These are phyloP conservation scores for Dioscorea cayenensis DNA, from an alignment of 116 monocot genomes.

Conservation along the genomic window DNA sequence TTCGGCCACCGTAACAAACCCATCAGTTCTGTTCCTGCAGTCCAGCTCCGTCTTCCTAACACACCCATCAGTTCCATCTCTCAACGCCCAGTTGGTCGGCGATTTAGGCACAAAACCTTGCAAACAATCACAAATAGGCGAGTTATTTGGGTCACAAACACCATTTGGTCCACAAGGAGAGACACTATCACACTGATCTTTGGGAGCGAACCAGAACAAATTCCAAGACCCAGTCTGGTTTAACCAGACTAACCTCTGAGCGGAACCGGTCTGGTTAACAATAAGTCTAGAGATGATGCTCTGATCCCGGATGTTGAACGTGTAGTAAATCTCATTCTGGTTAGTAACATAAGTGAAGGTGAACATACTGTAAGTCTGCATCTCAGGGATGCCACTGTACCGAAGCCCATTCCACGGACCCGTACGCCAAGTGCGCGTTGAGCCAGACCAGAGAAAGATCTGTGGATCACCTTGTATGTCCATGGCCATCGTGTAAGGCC, in stretches of 20 bases:
- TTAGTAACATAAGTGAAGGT: background rate
- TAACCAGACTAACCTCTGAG: background rate
- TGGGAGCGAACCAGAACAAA: background rate
- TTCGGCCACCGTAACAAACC: background rate
- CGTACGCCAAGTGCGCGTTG: slow-evolving; percentile 10
- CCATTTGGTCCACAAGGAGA: slow-evolving; percentile 1
- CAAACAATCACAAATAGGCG: slow-evolving; percentile 3
- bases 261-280: background rate
- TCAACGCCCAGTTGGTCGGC: background rate
- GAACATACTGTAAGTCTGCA: background rate
- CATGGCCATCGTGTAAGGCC: background rate
- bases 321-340: background rate
- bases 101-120: slow-evolving; percentile 3
- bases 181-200: background rate
- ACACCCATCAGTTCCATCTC: background rate
- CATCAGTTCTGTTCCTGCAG: slow-evolving; percentile 7
- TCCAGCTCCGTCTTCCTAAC: background rate
- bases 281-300: background rate
- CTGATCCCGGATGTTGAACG: background rate
- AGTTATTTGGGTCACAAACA: background rate
- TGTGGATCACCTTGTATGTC: slow-evolving; percentile 24
- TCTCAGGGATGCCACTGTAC: slow-evolving; percentile 19
- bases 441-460: slow-evolving; percentile 3
- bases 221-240: background rate
- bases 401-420: slow-evolving; percentile 12